phyloP scores from a whole-genome alignment of 805 yeast species.

The Cyberlindnera misumaiensis region DNA sequence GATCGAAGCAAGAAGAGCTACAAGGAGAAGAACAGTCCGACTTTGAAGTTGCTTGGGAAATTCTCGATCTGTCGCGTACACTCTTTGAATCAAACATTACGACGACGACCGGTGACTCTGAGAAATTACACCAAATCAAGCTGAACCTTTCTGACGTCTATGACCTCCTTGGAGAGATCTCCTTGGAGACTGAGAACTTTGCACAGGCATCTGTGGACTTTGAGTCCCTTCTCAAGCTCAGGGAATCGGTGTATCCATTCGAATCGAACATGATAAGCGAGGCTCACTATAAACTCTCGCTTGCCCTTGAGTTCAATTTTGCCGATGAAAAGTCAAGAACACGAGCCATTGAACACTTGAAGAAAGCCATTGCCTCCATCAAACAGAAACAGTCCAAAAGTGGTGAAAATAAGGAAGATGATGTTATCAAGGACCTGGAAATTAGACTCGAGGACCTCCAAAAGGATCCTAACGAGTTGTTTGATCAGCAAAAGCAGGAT shows the following conservation, averaged over 20 bases:
- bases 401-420: slow-evolving; percentile 36
- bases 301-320: slow-evolving; percentile 69
- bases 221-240: slow-evolving; percentile 45
- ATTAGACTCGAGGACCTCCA: slow-evolving; percentile 49
- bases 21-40: slow-evolving; percentile 50
- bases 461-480: slow-evolving; percentile 42
- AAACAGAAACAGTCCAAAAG: slow-evolving; percentile 18
- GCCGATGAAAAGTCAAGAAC: slow-evolving; percentile 41
- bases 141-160: slow-evolving; percentile 65
- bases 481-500: slow-evolving; percentile 43
- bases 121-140: slow-evolving; percentile 22
- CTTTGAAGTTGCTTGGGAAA: slow-evolving; percentile 85
- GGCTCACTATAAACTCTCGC: slow-evolving; percentile 71
- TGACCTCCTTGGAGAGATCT: slow-evolving; percentile 81
- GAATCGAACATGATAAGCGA: slow-evolving; percentile 60
- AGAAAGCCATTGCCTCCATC: slow-evolving; percentile 45
- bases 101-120: slow-evolving; percentile 19
- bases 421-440: slow-evolving; percentile 47
- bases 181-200: slow-evolving; percentile 85
- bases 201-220: slow-evolving; percentile 71
- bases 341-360: slow-evolving; percentile 49
- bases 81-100: slow-evolving; percentile 37
- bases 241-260: slow-evolving; percentile 43
- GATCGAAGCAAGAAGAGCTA: slow-evolving; percentile 24
- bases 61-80: slow-evolving; percentile 70